Conservation (phyloP, 2,329 filamentous ascomycete species). For the Teratosphaeria nubilosa region DNA sequence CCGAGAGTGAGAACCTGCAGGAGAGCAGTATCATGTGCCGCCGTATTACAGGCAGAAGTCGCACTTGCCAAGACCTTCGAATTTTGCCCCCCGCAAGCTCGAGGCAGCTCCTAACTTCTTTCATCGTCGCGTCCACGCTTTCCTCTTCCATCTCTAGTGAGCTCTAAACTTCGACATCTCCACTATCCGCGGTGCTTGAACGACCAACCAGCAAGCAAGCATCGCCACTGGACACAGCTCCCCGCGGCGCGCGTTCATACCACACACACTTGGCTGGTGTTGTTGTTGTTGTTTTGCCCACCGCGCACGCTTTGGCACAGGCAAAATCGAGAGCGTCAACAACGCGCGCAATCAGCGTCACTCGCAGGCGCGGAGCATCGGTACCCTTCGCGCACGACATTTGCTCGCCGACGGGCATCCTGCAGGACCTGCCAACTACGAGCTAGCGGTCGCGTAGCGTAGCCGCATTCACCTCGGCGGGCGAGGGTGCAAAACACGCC, state of each 20-base stretch:
- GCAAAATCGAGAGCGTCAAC: not conserved
- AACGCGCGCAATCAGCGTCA: not conserved
- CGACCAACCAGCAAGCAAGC: not conserved
- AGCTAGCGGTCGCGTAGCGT: not conserved
- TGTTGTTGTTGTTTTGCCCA: not conserved
- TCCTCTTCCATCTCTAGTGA: not conserved
- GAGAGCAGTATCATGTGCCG: not conserved
- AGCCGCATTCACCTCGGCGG: not conserved
- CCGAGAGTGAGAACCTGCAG: not conserved
- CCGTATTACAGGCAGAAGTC: not conserved
- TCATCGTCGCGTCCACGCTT: not conserved
- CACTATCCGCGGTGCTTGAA: not conserved
- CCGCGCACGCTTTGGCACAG: not conserved
- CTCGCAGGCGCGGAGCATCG: not conserved
- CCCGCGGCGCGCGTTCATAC: not conserved
- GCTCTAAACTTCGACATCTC: not conserved
- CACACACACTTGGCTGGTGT: no score
- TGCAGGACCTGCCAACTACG: not conserved
- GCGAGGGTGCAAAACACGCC: not conserved
- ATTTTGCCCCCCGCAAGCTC: not conserved
- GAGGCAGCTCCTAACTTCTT: not conserved
- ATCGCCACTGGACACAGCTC: not conserved
- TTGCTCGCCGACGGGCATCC: not conserved
- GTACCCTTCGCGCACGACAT: not conserved
- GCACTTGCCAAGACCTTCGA: not conserved